phyloP scores from a whole-genome alignment of 2,329 filamentous ascomycete species.

The Phyllosticta paracitricarpa region DNA sequence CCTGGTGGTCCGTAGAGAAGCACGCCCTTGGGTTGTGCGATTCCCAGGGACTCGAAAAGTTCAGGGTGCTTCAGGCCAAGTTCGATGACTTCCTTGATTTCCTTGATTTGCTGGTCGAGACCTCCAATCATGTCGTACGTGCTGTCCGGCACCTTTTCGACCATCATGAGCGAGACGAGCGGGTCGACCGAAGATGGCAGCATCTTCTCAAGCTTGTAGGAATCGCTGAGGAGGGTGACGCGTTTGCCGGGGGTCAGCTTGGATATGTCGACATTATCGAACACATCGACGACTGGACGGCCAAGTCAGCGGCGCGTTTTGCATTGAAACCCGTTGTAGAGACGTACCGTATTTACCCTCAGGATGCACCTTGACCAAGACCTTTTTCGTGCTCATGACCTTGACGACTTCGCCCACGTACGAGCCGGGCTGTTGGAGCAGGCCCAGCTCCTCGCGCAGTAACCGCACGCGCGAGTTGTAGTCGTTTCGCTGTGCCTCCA shows the following conservation, averaged over 20 bases:
- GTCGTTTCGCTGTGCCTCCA: conserved; percentile 97
- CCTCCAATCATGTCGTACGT: conserved; percentile 99
- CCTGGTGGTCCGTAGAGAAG: conserved; percentile 92
- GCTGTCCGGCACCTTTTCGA: conserved; percentile 98
- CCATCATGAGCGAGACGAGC: conserved; percentile 99
- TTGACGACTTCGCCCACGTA: conserved; percentile 99
- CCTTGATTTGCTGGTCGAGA: conserved; percentile 97
- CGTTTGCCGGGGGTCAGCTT: conserved; percentile 98
- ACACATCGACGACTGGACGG: conserved; percentile 76
- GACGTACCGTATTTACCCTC: conserved; percentile 93
- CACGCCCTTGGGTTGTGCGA: conserved; percentile 96
- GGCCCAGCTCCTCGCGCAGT: conserved; percentile 85
- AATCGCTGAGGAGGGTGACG: conserved; percentile 90
- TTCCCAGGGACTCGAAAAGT: conserved; percentile 97
- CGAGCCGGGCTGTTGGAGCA: conserved; percentile 93
- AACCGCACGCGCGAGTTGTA: conserved; percentile 97
- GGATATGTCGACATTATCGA: conserved; percentile 84
- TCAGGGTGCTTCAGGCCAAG: conserved; percentile 96
- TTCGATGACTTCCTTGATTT: conserved; percentile 99
- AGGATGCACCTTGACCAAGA: conserved; percentile 96
- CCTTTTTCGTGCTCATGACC: conserved; percentile 99
- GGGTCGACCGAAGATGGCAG: conserved; percentile 96
- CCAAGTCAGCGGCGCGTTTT: conserved; percentile 1
- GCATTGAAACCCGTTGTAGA: conserved; percentile 21
- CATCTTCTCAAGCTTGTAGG: conserved; percentile 98